Percentiles rank a stretch among this genome's conserved stretches.
These are phyloP conservation scores for Arabis alpina DNA, from an alignment of 345 rosid genomes.

Conservation along the genomic window DNA sequence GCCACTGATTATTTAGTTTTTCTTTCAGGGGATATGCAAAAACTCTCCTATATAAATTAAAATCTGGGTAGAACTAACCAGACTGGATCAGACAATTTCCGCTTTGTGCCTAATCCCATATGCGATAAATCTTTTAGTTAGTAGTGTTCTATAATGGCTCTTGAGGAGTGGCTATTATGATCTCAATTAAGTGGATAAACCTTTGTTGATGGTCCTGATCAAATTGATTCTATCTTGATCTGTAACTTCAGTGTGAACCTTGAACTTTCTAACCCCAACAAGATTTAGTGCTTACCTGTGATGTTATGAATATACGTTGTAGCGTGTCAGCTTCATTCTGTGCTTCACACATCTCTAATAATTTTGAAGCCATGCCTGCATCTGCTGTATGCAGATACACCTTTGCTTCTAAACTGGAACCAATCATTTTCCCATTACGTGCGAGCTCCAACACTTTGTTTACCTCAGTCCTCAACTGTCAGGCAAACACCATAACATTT, in stretches of 20 bases:
- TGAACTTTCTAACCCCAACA: slow-evolving; percentile 1
- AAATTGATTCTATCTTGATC: not conserved
- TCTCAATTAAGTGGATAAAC: not conserved
- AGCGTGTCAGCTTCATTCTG: slow-evolving; percentile 70
- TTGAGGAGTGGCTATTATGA: slow-evolving; percentile 5
- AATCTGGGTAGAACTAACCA: slow-evolving; percentile 14
- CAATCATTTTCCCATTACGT: slow-evolving; percentile 79
- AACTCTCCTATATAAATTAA: not conserved
- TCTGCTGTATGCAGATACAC: slow-evolving; percentile 69
- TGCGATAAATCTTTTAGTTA: not conserved
- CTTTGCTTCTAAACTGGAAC: slow-evolving; percentile 94
- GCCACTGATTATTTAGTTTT: slow-evolving; percentile 1
- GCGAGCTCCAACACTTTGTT: slow-evolving; percentile 89
- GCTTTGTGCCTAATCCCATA: slow-evolving; percentile 13
- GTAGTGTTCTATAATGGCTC: not conserved
- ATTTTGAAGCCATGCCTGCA: slow-evolving; percentile 56
- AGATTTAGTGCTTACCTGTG: slow-evolving; percentile 61
- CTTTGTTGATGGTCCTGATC: not conserved
- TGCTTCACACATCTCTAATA: slow-evolving; percentile 59
- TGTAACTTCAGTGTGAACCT: slow-evolving; percentile 1
- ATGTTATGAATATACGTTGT: slow-evolving; percentile 80
- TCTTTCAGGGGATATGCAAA: not conserved
- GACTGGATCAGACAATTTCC: not conserved
- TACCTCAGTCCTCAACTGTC: slow-evolving; percentile 93
- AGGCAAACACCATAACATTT: slow-evolving; percentile 10